phyloP scores from a whole-genome alignment of 768 basidiomycete species.

The Lactarius deliciosus region DNA sequence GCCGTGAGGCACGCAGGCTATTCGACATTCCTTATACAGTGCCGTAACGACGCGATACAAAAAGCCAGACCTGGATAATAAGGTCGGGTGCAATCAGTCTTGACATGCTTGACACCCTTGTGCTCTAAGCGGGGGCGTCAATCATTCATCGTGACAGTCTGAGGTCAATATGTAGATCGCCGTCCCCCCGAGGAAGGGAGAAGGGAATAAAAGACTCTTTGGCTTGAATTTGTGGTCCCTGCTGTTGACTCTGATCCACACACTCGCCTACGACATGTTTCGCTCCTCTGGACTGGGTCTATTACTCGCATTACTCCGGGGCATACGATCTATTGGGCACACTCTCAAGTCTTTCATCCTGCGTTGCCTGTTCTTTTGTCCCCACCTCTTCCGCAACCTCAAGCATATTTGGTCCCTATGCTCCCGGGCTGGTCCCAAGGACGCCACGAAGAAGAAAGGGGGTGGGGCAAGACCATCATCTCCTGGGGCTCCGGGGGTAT shows the following conservation, averaged over 20 bases:
- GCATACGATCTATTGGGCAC: background rate
- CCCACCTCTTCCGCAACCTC: background rate
- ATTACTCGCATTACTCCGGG: background rate
- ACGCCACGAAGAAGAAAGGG: background rate
- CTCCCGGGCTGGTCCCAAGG: background rate
- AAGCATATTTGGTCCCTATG: slow-evolving; percentile 1
- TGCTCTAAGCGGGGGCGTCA: background rate
- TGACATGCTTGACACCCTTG: background rate
- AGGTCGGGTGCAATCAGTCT: background rate
- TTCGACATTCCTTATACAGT: background rate
- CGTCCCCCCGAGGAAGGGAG: background rate
- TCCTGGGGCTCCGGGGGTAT: background rate
- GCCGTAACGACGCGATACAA: background rate
- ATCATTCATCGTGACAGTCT: background rate
- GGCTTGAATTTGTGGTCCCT: background rate
- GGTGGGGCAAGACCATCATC: background rate
- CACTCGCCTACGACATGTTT: background rate
- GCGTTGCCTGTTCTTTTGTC: slow-evolving; percentile 9
- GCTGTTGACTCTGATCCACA: background rate
- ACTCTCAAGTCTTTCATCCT: slow-evolving; percentile 15
- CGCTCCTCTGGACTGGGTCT: background rate
- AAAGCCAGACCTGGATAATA: slow-evolving; percentile 1
- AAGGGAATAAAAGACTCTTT: background rate
- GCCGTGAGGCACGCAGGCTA: too few species aligned
- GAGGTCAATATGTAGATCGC: background rate